A percentile compares a stretch with the other conserved stretches of the same genome.
Evolutionary conservation across 176 grass and related monocot species (phyloP).

Genomic region (Chrysopogon serrulatus): DNA sequence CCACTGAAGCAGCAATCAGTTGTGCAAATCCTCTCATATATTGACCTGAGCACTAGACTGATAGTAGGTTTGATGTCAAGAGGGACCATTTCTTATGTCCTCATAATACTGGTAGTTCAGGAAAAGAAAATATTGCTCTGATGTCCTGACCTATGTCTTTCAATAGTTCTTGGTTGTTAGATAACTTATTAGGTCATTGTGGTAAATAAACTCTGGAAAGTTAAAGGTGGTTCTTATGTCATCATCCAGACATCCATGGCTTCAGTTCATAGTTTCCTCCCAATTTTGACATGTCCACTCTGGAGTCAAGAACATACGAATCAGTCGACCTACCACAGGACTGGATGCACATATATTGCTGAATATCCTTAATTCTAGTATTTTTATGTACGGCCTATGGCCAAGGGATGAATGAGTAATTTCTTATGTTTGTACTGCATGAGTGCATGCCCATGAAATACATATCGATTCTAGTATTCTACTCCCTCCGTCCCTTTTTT

Average conservation of each 20-base stretch:
- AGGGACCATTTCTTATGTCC: neutral
- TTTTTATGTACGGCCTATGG: neutral
- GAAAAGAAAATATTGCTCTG: neutral
- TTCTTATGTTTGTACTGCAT: neutral
- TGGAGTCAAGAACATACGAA: neutral
- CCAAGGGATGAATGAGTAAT: neutral
- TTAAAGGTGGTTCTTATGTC: neutral
- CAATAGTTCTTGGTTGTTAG: neutral
- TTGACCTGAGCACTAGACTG: neutral
- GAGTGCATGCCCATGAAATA: neutral
- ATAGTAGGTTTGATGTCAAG: neutral
- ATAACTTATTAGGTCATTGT: neutral
- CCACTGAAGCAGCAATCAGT: neutral
- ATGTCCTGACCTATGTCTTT: neutral
- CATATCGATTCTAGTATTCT: neutral
- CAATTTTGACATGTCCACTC: neutral
- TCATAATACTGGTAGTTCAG: neutral
- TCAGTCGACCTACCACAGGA: neutral
- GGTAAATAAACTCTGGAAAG: neutral
- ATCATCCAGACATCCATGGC: neutral
- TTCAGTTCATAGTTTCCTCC: neutral
- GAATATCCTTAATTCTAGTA: neutral
- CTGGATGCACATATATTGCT: neutral
- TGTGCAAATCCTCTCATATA: neutral
- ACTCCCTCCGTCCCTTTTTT: too few species aligned